These are phyloP conservation scores for Paecilomyces formosus DNA, from an alignment of 2,329 filamentous ascomycete species.

Conservation along the genomic window DNA sequence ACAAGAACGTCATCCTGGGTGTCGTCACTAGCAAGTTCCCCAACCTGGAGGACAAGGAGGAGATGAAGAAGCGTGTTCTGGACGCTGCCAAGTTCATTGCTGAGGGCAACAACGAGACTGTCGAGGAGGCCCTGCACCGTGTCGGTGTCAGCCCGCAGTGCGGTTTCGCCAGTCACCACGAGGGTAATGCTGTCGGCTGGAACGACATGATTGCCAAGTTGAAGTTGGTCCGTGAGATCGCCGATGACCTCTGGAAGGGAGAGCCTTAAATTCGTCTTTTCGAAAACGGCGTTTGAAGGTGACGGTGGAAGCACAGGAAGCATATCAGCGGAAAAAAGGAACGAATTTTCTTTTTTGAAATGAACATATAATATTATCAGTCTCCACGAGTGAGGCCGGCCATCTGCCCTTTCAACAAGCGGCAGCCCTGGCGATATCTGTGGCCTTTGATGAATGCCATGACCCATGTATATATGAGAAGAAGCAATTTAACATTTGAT, in stretches of 20 bases:
- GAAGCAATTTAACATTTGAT: constrained; percentile 13
- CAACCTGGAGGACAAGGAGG: constrained; percentile 55
- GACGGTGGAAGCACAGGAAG: not conserved
- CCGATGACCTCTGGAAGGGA: constrained; percentile 63
- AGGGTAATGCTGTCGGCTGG: constrained; percentile 60
- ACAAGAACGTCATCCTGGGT: constrained; percentile 58
- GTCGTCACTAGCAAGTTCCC: constrained; percentile 58
- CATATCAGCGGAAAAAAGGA: not conserved
- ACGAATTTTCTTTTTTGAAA: not conserved
- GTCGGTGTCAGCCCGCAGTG: constrained; percentile 65
- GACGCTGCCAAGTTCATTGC: constrained; percentile 62
- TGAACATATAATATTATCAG: not conserved
- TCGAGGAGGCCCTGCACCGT: constrained; percentile 61
- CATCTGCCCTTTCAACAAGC: constrained; percentile 8
- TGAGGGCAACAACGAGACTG: constrained; percentile 56
- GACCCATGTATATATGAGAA: constrained; percentile 10
- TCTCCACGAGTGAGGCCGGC: not conserved
- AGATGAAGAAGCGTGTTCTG: constrained; percentile 53
- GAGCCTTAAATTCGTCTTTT: constrained; percentile 30
- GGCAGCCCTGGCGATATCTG: not conserved
- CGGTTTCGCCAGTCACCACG: constrained; percentile 67
- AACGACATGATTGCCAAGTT: constrained; percentile 70
- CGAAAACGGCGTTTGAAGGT: not conserved
- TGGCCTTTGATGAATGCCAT: constrained; percentile 8
- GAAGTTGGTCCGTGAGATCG: constrained; percentile 61